These are phyloP conservation scores for Rhodotorula sphaerocarpa DNA, from an alignment of 768 basidiomycete genomes.

Conservation along the genomic window DNA sequence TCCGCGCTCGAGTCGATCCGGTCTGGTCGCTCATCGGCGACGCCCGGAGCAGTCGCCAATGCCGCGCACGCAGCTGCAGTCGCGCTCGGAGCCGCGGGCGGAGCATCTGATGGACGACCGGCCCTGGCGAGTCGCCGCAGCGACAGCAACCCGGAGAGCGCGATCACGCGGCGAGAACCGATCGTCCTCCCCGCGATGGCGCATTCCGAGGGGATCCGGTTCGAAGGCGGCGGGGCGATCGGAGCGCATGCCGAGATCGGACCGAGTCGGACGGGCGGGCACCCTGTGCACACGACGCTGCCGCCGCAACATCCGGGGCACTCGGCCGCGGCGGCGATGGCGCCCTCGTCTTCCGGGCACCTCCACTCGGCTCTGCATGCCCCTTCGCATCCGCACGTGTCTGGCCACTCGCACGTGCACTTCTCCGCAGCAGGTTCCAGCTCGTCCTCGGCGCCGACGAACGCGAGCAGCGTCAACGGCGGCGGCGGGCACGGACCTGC, in stretches of 20 bases:
- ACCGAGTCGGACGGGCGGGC: background rate
- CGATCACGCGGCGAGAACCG: slow-evolving; percentile 17
- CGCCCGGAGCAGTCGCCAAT: slow-evolving; percentile 1
- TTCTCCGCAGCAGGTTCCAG: no score
- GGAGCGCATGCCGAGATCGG: slow-evolving; percentile 14
- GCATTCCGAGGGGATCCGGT: slow-evolving; percentile 2
- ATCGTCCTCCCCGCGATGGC: slow-evolving; percentile 19
- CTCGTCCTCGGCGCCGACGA: no score
- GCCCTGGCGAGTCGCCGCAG: background rate
- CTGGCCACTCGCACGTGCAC: slow-evolving; percentile 1
- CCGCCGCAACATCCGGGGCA: no score
- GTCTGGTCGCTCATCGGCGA: background rate
- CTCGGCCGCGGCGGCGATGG: background rate
- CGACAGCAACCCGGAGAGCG: slow-evolving; percentile 18
- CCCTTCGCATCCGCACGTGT: no score
- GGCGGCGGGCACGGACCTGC: background rate
- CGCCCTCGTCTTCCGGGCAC: background rate
- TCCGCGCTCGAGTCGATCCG: slow-evolving; percentile 21
- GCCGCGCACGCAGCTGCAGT: no score
- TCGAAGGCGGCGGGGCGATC: slow-evolving; percentile 24
- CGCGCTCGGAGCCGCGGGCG: no score
- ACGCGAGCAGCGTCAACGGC: no score
- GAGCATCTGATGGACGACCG: no score
- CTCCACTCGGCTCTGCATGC: no score
- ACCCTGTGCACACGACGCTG: slow-evolving; percentile 1